Evolutionary conservation across 2,329 filamentous ascomycete genomes (phyloP), one percentile per base, ranked within the genome.

Genomic region (Furcasterigmium sp.): DNA sequence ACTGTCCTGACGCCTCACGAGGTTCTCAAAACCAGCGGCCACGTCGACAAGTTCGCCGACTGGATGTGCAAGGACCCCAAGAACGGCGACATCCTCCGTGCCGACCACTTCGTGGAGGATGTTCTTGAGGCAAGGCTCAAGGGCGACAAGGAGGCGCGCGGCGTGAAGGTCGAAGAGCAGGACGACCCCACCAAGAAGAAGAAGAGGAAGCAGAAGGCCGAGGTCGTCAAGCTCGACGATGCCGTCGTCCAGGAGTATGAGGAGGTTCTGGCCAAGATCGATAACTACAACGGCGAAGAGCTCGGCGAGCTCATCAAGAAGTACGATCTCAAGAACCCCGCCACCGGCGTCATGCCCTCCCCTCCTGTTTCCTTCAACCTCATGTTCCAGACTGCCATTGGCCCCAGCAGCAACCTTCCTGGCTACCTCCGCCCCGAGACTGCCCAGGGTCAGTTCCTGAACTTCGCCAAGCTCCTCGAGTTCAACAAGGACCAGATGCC

Each of bases 11-110:
- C 93, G 32, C 93, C 93, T 26, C 82, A 93, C 58, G 87, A 93
- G 38, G 88, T 98, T 29, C 80, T 98, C 60, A 95, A 97, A 78
- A 95, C 91, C 42, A 87, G 82, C 64, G 93, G 93, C 51, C 93
- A 98, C 70, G 93, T 97, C 52, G 91, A 96, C 67, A 95, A 95
- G 68, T 97, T 97, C 60, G 87, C 89, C 67, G 91, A 97, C 66
- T 97, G 87, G 88, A 96, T 97, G 91, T 95, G 88, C 82, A 95
- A 95, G 69, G 93, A 98, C 66, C 89, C 91, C 50, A 94, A 95
- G 77, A 95, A 85, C 57, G 93, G 93, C 62, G 93, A 98, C 66
- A 95, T 96, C 60, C 82, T 98, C 63, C 83, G 93, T 55, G 90
- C 93, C 46, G 93, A 98, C 62, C 93, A 98, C 72, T 80, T 97